Conservation (phyloP, 345 rosid species). For the Salix udensis region DNA sequence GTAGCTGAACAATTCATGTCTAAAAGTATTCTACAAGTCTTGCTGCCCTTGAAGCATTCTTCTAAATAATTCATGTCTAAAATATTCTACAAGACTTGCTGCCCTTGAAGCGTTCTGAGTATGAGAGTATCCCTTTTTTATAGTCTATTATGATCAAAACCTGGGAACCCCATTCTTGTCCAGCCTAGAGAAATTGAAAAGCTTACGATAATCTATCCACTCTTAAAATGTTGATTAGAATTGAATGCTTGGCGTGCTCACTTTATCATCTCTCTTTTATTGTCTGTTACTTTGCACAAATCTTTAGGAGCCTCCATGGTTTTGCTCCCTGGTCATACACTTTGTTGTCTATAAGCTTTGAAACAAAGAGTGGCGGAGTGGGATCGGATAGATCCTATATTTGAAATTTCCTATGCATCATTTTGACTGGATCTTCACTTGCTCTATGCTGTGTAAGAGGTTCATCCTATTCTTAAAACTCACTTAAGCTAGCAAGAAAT, state of each 20-base stretch:
- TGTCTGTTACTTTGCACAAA: neutral
- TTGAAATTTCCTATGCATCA: neutral
- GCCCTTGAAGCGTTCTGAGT: neutral
- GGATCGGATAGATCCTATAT: neutral
- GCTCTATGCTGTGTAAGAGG: neutral
- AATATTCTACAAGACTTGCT: neutral
- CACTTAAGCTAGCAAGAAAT: neutral
- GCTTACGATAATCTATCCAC: neutral
- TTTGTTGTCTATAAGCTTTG: neutral
- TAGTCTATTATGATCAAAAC: neutral
- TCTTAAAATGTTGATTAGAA: neutral
- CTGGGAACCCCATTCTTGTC: neutral
- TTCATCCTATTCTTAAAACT: neutral
- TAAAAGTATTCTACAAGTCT: neutral
- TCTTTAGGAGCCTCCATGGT: neutral
- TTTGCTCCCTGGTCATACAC: neutral
- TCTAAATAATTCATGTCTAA: neutral
- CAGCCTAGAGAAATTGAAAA: neutral
- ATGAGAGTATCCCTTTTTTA: neutral
- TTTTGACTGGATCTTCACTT: neutral
- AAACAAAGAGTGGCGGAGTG: neutral
- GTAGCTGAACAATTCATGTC: neutral
- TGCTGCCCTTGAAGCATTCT: neutral
- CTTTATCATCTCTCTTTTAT: neutral
- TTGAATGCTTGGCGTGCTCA: neutral